These are phyloP conservation scores for Rhizopogon vesiculosus DNA, from an alignment of 768 basidiomycete species.

Conservation along the genomic window DNA sequence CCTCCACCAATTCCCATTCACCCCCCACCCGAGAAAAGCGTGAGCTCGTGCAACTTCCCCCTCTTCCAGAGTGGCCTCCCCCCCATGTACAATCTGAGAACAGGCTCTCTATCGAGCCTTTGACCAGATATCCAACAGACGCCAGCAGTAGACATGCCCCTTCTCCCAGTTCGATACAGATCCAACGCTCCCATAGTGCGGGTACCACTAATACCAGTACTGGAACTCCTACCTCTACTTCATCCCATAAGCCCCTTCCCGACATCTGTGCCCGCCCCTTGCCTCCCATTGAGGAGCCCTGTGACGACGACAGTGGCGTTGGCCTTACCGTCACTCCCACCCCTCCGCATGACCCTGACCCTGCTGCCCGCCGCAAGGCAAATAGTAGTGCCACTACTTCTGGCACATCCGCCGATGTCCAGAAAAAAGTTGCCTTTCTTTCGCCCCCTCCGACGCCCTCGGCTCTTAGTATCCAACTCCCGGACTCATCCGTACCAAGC, in stretches of 20 bases:
- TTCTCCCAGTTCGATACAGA: slow-evolving; percentile 13
- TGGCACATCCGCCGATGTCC: slow-evolving; percentile 39
- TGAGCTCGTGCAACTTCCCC: slow-evolving; percentile 49
- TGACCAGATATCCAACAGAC: background rate
- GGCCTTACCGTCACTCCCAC: slow-evolving; percentile 29
- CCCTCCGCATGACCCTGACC: slow-evolving; percentile 20
- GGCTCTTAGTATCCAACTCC: slow-evolving; percentile 39
- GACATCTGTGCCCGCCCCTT: slow-evolving; percentile 51
- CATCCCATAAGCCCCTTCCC: slow-evolving; percentile 68
- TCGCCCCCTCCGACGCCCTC: slow-evolving; percentile 73
- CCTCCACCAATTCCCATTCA: slow-evolving; percentile 16
- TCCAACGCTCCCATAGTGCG: slow-evolving; percentile 23
- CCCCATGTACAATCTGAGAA: slow-evolving; percentile 10
- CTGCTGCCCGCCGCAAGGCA: slow-evolving; percentile 33
- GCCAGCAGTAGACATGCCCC: slow-evolving; percentile 11
- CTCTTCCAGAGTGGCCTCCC: slow-evolving; percentile 69
- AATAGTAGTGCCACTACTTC: slow-evolving; percentile 28
- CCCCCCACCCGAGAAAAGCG: slow-evolving; percentile 48
- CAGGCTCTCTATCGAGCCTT: slow-evolving; percentile 4
- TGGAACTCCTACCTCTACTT: slow-evolving; percentile 40
- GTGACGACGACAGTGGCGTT: slow-evolving; percentile 31
- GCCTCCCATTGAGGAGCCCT: slow-evolving; percentile 42
- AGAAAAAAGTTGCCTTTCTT: slow-evolving; percentile 86
- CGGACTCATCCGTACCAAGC: slow-evolving; percentile 37
- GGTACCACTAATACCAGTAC: slow-evolving; percentile 29